Conservation (phyloP, 768 basidiomycete genomes). For the Boletus sensibilis region DNA sequence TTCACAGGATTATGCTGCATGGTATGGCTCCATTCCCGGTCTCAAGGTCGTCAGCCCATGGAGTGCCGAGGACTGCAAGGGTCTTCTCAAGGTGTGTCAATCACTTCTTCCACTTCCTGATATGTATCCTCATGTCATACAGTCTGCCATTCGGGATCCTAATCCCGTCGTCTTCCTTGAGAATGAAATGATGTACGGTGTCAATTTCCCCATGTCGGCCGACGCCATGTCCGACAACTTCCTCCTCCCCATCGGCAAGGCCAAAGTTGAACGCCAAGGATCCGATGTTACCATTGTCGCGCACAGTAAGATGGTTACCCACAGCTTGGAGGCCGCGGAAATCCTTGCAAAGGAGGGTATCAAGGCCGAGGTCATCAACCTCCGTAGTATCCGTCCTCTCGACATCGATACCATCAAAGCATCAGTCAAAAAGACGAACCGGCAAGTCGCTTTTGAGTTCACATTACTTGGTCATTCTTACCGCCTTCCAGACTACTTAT, state of each 20-base stretch:
- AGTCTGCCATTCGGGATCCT: slow-evolving; percentile 97
- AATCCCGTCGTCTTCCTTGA: slow-evolving; percentile 99
- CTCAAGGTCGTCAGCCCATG: slow-evolving; percentile 98
- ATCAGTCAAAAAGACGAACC: slow-evolving; percentile 98
- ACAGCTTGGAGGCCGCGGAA: slow-evolving; percentile 93
- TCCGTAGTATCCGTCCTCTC: slow-evolving; percentile 91
- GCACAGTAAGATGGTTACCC: slow-evolving; percentile 97
- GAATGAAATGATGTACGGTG: slow-evolving; percentile 99
- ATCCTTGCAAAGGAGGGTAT: slow-evolving; percentile 92
- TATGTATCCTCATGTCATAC: not conserved
- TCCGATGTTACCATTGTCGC: slow-evolving; percentile 94
- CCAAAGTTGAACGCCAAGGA: slow-evolving; percentile 92
- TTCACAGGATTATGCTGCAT: slow-evolving; percentile 95
- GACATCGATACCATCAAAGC: slow-evolving; percentile 97
- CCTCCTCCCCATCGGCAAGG: slow-evolving; percentile 94
- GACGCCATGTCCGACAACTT: slow-evolving; percentile 96
- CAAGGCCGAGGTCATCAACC: slow-evolving; percentile 97
- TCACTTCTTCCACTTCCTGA: not conserved
- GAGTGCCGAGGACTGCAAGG: slow-evolving; percentile 99
- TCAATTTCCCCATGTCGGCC: slow-evolving; percentile 92
- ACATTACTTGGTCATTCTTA: not conserved
- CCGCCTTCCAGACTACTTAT: slow-evolving; percentile 65
- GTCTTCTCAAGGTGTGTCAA: slow-evolving; percentile 80
- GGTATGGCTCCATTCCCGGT: slow-evolving; percentile 92
- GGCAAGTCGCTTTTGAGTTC: slow-evolving; percentile 44